Base-by-base conservation (phyloP, 768 basidiomycete species). In the Phlebiopsis gigantea region DNA sequence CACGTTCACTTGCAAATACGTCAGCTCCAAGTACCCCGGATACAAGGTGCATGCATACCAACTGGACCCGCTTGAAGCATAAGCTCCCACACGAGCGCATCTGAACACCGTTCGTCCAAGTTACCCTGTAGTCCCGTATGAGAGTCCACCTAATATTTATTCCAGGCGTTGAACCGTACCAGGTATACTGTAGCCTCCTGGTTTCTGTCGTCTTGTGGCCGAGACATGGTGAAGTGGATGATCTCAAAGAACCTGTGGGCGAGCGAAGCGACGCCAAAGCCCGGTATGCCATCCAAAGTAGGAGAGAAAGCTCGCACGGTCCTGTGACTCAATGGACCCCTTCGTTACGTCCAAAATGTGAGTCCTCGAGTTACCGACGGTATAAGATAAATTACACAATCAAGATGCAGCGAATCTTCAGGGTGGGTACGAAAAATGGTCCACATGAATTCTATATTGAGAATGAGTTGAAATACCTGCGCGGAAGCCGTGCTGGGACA, bases 31-130 rank as follows among this genome's bases (percentile, higher is more conserved):
- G 41, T 28, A 42, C 39, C 22, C 22, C 24, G 22, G 29, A 45
- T 1, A 19, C 9, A 61, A 5, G 17, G 22, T 15, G 44, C 26
- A 34, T 46, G 78, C 93, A 67, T 65, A 95, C 96, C 93, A 49
- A 98, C 94, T 62, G 96, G 96, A 7, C 96, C 96, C n/a, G 96
- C 95, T 74, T 98, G 96, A 39, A 99, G 72, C 96, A 99, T 98
- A 46, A 99, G 75, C 76, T 98, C 96, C 96, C 96, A 98, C 53
- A 98, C 78, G 55, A 98, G 78, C 29, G 95, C 92, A 70, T 98
- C 96, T 9, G 90, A 81, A 66, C 90, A 93, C 56, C 93, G 82
- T 72, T 98, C 97, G 69, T 98, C 96, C 26, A 99, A 82, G 69
- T 99, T 98, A 49, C 96, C 96, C 96, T 98, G 42, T 5, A 22